Evolutionary conservation across 148 eudicot genomes (phyloP).

Genomic region (Suaeda aralocaspica): DNA sequence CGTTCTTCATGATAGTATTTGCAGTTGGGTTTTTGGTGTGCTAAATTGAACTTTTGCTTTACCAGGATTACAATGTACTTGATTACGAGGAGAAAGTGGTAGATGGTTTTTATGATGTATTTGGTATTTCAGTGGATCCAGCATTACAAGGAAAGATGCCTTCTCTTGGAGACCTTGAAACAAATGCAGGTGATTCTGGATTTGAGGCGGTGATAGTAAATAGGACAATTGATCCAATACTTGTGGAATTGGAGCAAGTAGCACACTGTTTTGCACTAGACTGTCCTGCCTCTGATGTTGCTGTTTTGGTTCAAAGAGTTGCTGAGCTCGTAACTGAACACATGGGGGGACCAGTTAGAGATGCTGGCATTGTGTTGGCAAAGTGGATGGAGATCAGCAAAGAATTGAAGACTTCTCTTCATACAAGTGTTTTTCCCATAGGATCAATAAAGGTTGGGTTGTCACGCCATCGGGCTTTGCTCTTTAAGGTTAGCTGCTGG

Average conservation of each 20-base stretch:
- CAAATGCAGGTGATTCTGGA: constrained; percentile 58
- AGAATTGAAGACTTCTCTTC: constrained; percentile 78
- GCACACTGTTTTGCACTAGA: constrained; percentile 77
- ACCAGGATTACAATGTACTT: constrained; percentile 81
- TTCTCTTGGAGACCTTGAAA: constrained; percentile 76
- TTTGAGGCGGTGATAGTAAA: constrained; percentile 89
- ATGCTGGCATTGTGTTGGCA: constrained; percentile 63
- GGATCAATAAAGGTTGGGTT: constrained; percentile 85
- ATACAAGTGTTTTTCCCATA: constrained; percentile 79
- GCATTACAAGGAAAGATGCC: constrained; percentile 74
- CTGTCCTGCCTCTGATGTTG: constrained; percentile 55
- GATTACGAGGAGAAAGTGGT: constrained; percentile 91
- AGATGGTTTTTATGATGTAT: constrained; percentile 94
- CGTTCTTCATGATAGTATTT: neutral
- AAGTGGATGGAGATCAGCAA: constrained; percentile 85
- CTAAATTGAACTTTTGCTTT: constrained; percentile 18
- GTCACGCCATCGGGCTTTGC: constrained; percentile 92
- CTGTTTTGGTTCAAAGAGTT: constrained; percentile 64
- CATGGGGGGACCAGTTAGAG: constrained; percentile 92
- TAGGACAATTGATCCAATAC: constrained; percentile 68
- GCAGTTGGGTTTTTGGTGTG: constrained; percentile 1
- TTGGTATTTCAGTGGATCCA: constrained; percentile 62
- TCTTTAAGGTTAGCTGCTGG: constrained; percentile 71
- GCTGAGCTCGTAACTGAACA: constrained; percentile 90
- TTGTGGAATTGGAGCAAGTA: constrained; percentile 88